A percentile compares a stretch with the other conserved stretches of the same genome.
Evolutionary conservation across 2,329 filamentous ascomycete genomes (phyloP).

Genomic region (Fusarium guadeloupense): DNA sequence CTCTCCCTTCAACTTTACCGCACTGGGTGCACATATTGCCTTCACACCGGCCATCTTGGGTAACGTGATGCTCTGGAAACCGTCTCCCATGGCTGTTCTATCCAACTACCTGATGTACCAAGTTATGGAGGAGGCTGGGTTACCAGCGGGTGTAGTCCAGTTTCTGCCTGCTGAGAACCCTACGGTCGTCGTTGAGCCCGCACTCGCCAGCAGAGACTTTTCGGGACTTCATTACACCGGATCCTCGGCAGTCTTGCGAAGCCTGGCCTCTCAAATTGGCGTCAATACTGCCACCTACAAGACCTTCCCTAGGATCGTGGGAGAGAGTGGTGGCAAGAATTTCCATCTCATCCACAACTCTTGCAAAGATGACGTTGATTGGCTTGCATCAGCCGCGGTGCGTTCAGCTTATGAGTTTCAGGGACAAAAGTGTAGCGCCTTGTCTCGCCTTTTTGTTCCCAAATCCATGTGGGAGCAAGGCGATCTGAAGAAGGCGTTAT

Average conservation of each 20-base stretch:
- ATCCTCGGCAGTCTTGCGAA: slow-evolving; percentile 48
- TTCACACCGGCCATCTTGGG: slow-evolving; percentile 49
- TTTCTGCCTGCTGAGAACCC: slow-evolving; percentile 49
- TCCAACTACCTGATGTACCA: slow-evolving; percentile 48
- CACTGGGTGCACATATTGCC: slow-evolving; percentile 49
- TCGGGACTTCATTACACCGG: slow-evolving; percentile 50
- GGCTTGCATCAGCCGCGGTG: slow-evolving; percentile 2
- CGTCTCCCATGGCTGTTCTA: slow-evolving; percentile 45
- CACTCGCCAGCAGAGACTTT: slow-evolving; percentile 47
- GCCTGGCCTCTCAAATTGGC: slow-evolving; percentile 44
- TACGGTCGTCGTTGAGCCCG: slow-evolving; percentile 44
- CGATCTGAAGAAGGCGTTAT: slow-evolving; percentile 5
- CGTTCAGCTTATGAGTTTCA: slow-evolving; percentile 11
- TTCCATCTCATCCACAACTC: slow-evolving; percentile 57
- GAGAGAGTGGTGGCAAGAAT: slow-evolving; percentile 63
- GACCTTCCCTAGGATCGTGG: slow-evolving; percentile 54
- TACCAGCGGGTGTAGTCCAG: slow-evolving; percentile 49
- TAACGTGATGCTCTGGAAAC: slow-evolving; percentile 55
- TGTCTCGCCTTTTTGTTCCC: slow-evolving; percentile 9
- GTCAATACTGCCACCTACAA: slow-evolving; percentile 44
- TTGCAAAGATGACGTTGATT: slow-evolving; percentile 2
- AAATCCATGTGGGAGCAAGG: slow-evolving; percentile 7
- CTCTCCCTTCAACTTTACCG: slow-evolving; percentile 55
- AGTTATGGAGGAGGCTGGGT: slow-evolving; percentile 51
- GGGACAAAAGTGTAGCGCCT: slow-evolving; percentile 13